Evolutionary conservation across 2,329 filamentous ascomycete genomes (phyloP).

Genomic region (Davidsoniella virescens): DNA sequence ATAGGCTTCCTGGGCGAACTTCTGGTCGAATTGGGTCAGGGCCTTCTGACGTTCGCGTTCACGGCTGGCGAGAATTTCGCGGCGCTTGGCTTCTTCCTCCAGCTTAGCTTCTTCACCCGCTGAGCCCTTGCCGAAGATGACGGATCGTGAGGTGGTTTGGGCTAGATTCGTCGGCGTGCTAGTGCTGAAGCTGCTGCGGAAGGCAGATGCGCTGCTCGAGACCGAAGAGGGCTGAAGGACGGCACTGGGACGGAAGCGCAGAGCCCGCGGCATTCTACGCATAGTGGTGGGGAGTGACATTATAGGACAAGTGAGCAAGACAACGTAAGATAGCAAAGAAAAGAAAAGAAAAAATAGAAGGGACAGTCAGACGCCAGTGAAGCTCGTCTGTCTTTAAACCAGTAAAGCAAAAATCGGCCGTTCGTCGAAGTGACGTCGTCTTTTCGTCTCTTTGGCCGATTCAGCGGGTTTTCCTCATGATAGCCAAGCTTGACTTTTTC

Average conservation of each 20-base stretch:
- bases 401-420: no score
- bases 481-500: no score
- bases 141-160: not conserved
- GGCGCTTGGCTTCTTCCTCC: slow-evolving; percentile 15
- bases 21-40: not conserved
- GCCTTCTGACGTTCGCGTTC: slow-evolving; percentile 23
- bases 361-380: no score
- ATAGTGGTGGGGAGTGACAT: slow-evolving; percentile 15
- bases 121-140: slow-evolving; percentile 15
- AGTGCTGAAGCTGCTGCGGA: slow-evolving; percentile 16
- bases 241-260: slow-evolving; percentile 21
- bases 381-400: no score
- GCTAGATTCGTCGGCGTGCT: not conserved
- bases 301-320: not conserved
- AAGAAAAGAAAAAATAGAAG: no score
- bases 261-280: slow-evolving; percentile 27
- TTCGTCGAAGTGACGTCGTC: no score
- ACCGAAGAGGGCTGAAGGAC: slow-evolving; percentile 6
- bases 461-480: no score
- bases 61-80: slow-evolving; percentile 20
- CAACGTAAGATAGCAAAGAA: no score
- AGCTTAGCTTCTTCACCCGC: slow-evolving; percentile 11
- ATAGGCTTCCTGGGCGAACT: slow-evolving; percentile 16
- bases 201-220: slow-evolving; percentile 16
- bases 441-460: no score